Conservation (phyloP, 805 yeast genomes). For the Saccharomycopsis selenospora region DNA sequence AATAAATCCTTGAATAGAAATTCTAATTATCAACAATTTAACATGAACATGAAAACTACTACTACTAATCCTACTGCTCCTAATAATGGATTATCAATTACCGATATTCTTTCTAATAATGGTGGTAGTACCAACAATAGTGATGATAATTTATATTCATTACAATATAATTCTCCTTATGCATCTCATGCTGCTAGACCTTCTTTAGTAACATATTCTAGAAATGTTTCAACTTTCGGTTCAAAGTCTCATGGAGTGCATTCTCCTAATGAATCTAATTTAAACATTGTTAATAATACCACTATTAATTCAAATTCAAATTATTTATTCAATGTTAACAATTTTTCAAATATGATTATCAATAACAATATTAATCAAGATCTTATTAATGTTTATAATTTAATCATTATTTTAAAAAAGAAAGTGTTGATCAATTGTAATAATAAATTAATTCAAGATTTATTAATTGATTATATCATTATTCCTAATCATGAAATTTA, state of each 20-base stretch:
- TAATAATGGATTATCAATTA: constrained; percentile 4
- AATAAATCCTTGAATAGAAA: constrained; percentile 35
- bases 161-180: constrained; percentile 19
- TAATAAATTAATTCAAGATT: constrained; percentile 39
- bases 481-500: constrained; percentile 35
- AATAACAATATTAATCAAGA: constrained; percentile 23
- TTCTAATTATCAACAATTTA: constrained; percentile 22
- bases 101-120: neutral
- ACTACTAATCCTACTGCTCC: constrained; percentile 9
- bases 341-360: constrained; percentile 19
- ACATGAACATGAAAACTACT: constrained; percentile 15
- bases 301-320: constrained; percentile 19
- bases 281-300: constrained; percentile 20
- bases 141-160: constrained; percentile 15
- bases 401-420: constrained; percentile 40
- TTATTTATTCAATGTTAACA: constrained; percentile 19
- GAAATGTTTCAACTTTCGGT: constrained; percentile 18
- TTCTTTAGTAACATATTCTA: constrained; percentile 14
- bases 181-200: constrained; percentile 19
- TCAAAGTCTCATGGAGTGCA: constrained; percentile 22
- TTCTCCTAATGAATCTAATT: constrained; percentile 20
- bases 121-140: neutral
- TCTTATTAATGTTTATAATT: constrained; percentile 25
- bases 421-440: constrained; percentile 46
- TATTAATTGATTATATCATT: constrained; percentile 41